Evolutionary conservation across 768 basidiomycete species (phyloP), one percentile per base, ranked within the genome.

Genomic region (Russula sp.): DNA sequence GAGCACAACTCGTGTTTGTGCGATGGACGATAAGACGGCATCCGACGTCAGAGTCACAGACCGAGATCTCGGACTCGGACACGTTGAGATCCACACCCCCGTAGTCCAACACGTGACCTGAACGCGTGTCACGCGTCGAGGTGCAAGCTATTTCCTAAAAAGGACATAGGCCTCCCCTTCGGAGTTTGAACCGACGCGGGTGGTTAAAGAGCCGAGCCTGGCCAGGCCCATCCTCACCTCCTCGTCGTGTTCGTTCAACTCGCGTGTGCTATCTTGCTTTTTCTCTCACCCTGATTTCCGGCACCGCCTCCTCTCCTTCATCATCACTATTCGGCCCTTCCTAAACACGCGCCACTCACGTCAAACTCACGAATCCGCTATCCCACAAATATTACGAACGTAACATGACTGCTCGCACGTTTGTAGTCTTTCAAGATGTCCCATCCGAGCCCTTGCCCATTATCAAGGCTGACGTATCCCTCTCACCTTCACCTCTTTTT

Each of bases 371-470:
- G 60, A 61, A 57, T 50, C 32, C n/a, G 45, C 53, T 51, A 52
- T 45, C 29, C 56, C 53, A 32, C 56, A 47, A 38, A 57, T 57
- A n/a, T 60, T 60, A 59, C 62, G 34, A 63, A 59, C 62, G 39
- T 35, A 63, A 63, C 60, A 85, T 86, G 83, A 77, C 83, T 69
- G 72, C 76, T 66, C 80, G 82, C 59, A 76, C 78, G 47, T 87
- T 87, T 69, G 81, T 83, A 53, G 82, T 87, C 59, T 87, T 86
- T 70, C 82, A 82, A 66, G 85, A 87, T 73, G 64, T 73, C 53
- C 77, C 80, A 22, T 69, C 74, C 50, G 72, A 71, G 62, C 76
- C 77, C 60, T 65, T 66, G 46, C 59, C 70, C 18, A 74, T 73
- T 51, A 61, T 69, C 39, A 76, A 75, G 59, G 61, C 61, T 49